Evolutionary conservation across 78 protist species (phyloP).

Genomic region (Dictyostelium citrinum): DNA sequence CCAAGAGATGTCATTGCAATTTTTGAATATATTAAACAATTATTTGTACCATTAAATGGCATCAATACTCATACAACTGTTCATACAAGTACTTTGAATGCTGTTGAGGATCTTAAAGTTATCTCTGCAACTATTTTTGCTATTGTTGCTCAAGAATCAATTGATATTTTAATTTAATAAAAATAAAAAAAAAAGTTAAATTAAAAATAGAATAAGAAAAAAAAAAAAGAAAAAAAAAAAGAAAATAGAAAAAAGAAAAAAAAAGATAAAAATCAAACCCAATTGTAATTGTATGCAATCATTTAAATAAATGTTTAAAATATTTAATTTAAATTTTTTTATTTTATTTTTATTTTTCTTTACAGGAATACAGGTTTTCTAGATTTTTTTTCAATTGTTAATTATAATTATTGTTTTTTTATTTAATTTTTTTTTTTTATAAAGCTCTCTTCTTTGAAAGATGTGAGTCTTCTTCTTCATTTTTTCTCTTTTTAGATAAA

Average conservation of each 20-base stretch:
- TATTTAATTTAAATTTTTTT: too few relatives aligned
- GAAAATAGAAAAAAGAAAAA: neutral
- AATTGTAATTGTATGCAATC: neutral
- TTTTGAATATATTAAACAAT: slow-evolving; percentile 33
- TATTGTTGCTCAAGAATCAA: slow-evolving; percentile 38
- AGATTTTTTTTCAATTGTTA: neutral
- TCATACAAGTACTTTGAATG: slow-evolving; percentile 31
- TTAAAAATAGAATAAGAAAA: neutral
- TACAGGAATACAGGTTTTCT: neutral
- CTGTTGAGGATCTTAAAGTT: slow-evolving; percentile 35
- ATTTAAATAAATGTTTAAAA: too few relatives aligned
- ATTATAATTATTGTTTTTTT: neutral
- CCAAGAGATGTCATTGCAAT: neutral
- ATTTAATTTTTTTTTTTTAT: neutral
- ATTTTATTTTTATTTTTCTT: too few relatives aligned
- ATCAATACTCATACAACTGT: neutral
- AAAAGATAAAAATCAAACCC: neutral
- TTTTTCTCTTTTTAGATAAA: neutral
- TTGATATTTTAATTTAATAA: slow-evolving; percentile 52
- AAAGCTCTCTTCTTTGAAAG: neutral
- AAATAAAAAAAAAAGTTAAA: neutral
- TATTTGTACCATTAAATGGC: slow-evolving; percentile 35
- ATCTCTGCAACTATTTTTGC: slow-evolving; percentile 18
- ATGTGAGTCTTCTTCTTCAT: neutral
- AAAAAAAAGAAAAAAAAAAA: neutral